phyloP scores from a whole-genome alignment of 441 rosid genomes.

The Adansonia rubrostipa region DNA sequence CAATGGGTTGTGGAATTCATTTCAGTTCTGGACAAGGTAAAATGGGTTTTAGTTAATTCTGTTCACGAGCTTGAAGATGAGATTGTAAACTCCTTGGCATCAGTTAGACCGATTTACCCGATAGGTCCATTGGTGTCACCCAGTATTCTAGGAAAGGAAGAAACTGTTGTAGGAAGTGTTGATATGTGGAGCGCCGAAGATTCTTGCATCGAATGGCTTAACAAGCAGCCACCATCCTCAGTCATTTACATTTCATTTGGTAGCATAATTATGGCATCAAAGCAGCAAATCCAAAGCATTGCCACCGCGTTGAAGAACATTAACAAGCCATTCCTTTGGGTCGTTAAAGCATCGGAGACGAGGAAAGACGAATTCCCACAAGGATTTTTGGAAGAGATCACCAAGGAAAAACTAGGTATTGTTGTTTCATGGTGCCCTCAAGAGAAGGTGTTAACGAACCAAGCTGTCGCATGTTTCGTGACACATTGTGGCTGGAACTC shows the following conservation, averaged over 20 bases:
- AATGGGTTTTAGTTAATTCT: conserved; percentile 52
- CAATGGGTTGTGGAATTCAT: conserved; percentile 35
- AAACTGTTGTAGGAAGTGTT: conserved; percentile 21
- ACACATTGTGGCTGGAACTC: conserved; percentile 67
- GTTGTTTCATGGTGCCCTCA: conserved; percentile 57
- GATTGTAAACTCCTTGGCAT: conserved; percentile 34
- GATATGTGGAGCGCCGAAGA: conserved; percentile 44
- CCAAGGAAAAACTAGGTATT: conserved; percentile 39
- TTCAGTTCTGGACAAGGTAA: conserved; percentile 38
- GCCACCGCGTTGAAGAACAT: conserved; percentile 44
- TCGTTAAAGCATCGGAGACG: conserved; percentile 38
- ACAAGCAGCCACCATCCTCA: conserved; percentile 43
- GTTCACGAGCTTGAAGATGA: conserved; percentile 50
- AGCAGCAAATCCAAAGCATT: conserved; percentile 43
- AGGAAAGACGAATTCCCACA: conserved; percentile 19
- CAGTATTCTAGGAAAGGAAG: conserved; percentile 35
- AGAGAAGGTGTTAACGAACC: conserved; percentile 49
- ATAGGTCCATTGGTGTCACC: conserved; percentile 60
- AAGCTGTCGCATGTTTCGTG: conserved; percentile 48
- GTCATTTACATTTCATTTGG: conserved; percentile 65
- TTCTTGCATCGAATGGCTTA: conserved; percentile 55
- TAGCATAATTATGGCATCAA: conserved; percentile 38
- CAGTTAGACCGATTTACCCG: conserved; percentile 34
- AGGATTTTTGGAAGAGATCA: conserved; percentile 37
- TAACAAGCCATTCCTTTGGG: conserved; percentile 53